Evolutionary conservation across 2,329 filamentous ascomycete genomes (phyloP), one percentile per base, ranked within the genome.

Genomic region (Curvularia verruculosa): DNA sequence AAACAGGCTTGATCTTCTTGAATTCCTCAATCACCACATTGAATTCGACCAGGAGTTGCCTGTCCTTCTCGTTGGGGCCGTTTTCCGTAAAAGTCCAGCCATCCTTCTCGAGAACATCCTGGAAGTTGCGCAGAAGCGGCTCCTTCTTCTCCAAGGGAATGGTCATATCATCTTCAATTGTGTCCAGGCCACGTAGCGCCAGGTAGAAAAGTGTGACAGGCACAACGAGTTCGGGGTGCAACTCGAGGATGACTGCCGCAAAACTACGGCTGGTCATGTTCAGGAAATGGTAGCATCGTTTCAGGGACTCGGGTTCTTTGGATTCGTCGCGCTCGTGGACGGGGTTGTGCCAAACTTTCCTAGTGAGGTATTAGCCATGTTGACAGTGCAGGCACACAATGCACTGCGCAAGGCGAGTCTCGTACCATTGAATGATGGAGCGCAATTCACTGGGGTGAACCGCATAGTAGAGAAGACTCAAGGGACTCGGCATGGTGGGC

Each of bases 121-220:
- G 82, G 77, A 99, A 99, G 45, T 89, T 83, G 60, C 94, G 87
- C 59, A 99, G 82, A 54, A 97, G 79, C 1, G 92, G 92, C 72
- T 96, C 90, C 81, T 99, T 99, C 72, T 85, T 88, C 63, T 85
- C 84, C 37, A 94, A 80, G 2, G 89, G 82, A 59, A 99, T 89
- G 5, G 92, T 96, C 87, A 97, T 98, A 78, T 99, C 95, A 82
- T 99, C 95, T 79, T 99, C 95, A 59, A 99, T 91, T n/a, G 95
- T 99, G 78, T 99, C 95, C 49, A 99, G 85, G 45, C 91, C 95
- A 59, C 95, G 91, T 52, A 99, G 84, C 51, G 92, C 86, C 26
- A 99, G 86, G 81, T 99, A 99, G 84, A 99, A 99, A 9, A 98
- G 82, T 54, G 89, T 87, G 44, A 98, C 85, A 23, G 95, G 92